Conservation (phyloP, 1,139 yeast genomes). For the Spencermartinsiella ligniputridi region DNA sequence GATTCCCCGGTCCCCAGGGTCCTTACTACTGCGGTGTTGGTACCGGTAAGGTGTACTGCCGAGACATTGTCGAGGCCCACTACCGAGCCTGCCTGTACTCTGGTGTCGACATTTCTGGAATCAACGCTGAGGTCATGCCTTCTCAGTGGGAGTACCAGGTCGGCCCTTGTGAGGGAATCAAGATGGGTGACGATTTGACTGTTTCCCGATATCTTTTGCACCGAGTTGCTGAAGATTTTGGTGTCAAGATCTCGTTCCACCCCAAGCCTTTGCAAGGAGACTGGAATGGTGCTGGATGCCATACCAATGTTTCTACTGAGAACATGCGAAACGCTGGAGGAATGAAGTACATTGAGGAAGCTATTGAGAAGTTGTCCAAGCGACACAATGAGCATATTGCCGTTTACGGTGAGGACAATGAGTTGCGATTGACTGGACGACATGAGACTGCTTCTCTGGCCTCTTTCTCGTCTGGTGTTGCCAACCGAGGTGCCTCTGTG, state of each 20-base stretch:
- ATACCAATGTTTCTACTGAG: constrained; percentile 94
- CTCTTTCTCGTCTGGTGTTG: constrained; percentile 91
- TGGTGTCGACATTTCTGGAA: constrained; percentile 87
- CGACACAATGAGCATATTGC: constrained; percentile 97
- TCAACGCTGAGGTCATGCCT: constrained; percentile 99
- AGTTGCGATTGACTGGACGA: constrained; percentile 91
- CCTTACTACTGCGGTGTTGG: constrained; percentile 99
- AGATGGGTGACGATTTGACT: constrained; percentile 97
- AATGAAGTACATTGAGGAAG: constrained; percentile 87
- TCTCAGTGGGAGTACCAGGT: constrained; percentile 99
- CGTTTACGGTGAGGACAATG: constrained; percentile 93
- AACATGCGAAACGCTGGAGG: constrained; percentile 94
- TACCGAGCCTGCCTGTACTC: constrained; percentile 96
- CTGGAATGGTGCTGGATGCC: constrained; percentile 99
- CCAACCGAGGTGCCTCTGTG: constrained; percentile 98
- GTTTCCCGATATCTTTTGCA: constrained; percentile 87
- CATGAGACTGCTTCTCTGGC: constrained; percentile 97
- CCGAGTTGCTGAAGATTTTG: constrained; percentile 98
- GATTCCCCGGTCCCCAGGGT: constrained; percentile 99
- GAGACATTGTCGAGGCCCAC: constrained; percentile 98
- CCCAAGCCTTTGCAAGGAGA: constrained; percentile 99
- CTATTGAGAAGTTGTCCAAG: constrained; percentile 88
- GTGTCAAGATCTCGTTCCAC: constrained; percentile 97
- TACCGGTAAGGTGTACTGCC: constrained; percentile 95
- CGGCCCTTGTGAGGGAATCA: constrained; percentile 94